Base-by-base conservation (phyloP, 805 yeast species). In the Metschnikowia dekortorum region DNA sequence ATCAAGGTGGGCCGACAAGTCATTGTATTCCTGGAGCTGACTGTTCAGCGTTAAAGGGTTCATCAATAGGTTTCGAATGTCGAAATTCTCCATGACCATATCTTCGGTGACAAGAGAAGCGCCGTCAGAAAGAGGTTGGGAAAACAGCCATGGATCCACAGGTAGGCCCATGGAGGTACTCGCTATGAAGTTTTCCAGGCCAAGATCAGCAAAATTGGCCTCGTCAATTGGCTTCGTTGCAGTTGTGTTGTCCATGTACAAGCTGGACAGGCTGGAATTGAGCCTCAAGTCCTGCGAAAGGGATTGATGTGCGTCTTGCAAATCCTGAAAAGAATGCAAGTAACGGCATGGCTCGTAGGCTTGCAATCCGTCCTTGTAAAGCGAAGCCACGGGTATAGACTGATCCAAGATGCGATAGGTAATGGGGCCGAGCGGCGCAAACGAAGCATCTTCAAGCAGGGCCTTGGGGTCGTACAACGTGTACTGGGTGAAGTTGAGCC, bases 401-500 rank as follows among this genome's bases (percentile, higher is more conserved):
- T 74, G 78, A 55, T 74, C 80, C 46, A 74, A 48, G n/a, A 73
- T 55, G 28, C 62, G 60, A 47, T 45, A 37, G 39, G 26, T 39
- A 14, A 26, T 13, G 11, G 33, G 50, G 44, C 28, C 33, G 26
- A 30, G 32, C 11, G 10, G 37, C 10, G 31, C 31, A 29, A 29
- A 29, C 3, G 32, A 11, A 3, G 33, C 22, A n/a, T 29, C 38
- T 8, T 16, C 5, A 18, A 28, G 31, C 29, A 26, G 38, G 14
- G 38, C 54, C 14, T 46, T 37, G 4, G 75, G 77, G 44, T 70
- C 64, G 53, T 67, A 71, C 34, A 69, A 61, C 36, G 68, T 68
- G 52, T 69, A 71, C 56, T 66, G 79, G 35, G 75, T 68, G 58
- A 77, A 76, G 55, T 75, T 77, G 40, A 75, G 63, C 47, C 79